Base-by-base conservation (phyloP, 441 rosid species). In the Melastoma candidum region DNA sequence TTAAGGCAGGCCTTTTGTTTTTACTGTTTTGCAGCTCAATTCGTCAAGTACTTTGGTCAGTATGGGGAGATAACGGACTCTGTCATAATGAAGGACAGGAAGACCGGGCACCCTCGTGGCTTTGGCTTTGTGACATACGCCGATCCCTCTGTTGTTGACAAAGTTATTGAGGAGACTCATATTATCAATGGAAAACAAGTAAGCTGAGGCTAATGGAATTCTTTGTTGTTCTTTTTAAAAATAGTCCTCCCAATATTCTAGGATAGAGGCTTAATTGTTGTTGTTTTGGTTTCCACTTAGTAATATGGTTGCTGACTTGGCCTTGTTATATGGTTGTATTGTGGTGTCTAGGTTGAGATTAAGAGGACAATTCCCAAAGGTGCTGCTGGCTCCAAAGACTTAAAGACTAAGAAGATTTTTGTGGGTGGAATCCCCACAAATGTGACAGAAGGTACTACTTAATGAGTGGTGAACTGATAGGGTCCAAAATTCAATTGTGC, bases 31-130 rank as follows among this genome's bases (percentile, higher is more conserved):
- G 82, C 79, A 90, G 96, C 73, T 2, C 92, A 83, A 64, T 87
- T 90, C 70, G 63, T 82, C 71, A 77, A 80, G 71, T 92, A 90
- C 74, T 90, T 87, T 63, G 79, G 74, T 32, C 79, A 79, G 61
- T 90, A 87, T 59, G 98, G 98, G 48, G 95, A 87, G 69, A 87
- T 90, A 56, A 83, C 80, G n/a, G 96, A 90, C 75, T 83, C 90
- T 17, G 97, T 90, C 63, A 87, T 90, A 65, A 90, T 90, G 97
- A 80, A 78, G 71, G 97, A 87, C 70, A 73, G 88, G 63, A 85
- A 74, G 55, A 87, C 98, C 1, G 93, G 95, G 56, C 81, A 73
- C 59, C 96, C 98, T n/a, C 92, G 96, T 25, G 98, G 96, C 26
- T 90, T 87, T 54, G 96, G 98, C 57, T 90, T 90, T 66, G 81